A percentile compares a stretch with the other conserved stretches of the same genome.
Evolutionary conservation across 495 filamentous ascomycete species (phyloP).

Genomic region (Lichenothelia convexa): DNA sequence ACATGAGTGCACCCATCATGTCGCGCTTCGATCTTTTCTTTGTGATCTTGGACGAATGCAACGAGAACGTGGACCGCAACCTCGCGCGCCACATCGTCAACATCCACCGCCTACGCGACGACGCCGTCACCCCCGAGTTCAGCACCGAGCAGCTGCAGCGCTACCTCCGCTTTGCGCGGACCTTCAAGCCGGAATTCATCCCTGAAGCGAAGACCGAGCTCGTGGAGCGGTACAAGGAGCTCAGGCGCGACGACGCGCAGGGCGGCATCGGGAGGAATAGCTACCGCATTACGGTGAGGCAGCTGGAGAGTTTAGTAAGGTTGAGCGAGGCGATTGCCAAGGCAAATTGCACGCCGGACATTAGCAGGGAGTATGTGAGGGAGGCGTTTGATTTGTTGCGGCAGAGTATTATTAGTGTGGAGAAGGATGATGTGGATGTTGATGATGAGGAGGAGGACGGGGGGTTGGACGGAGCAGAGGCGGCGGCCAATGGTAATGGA

Average conservation of each 20-base stretch:
- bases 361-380: conserved; percentile 64
- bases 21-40: conserved; percentile 98
- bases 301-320: conserved; percentile 89
- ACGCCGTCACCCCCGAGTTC: conserved; percentile 77
- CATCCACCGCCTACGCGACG: conserved; percentile 82
- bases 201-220: conserved; percentile 69
- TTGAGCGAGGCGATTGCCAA: conserved; percentile 92
- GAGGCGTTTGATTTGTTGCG: conserved; percentile 80
- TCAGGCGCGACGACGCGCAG: conserved; percentile 83
- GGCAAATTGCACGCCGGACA: conserved; percentile 86
- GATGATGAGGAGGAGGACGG: conserved; percentile 61
- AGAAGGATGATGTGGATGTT: conserved; percentile 94
- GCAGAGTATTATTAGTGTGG: conserved; percentile 91
- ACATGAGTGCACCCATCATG: conserved; percentile 98
- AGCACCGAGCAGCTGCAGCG: conserved; percentile 92
- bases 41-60: conserved; percentile 92
- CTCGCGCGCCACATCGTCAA: conserved; percentile 88
- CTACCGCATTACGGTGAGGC: conserved; percentile 91
- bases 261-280: conserved; percentile 82
- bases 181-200: conserved; percentile 85
- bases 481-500: conserved; percentile 23
- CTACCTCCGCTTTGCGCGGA: conserved; percentile 91
- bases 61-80: conserved; percentile 75
- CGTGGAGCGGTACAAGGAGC: conserved; percentile 90
- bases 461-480: conserved; percentile 20